A percentile compares a stretch with the other conserved stretches of the same genome.
Evolutionary conservation across 2,329 filamentous ascomycete species (phyloP).

Genomic region (Beauveria scarabaeidicola): DNA sequence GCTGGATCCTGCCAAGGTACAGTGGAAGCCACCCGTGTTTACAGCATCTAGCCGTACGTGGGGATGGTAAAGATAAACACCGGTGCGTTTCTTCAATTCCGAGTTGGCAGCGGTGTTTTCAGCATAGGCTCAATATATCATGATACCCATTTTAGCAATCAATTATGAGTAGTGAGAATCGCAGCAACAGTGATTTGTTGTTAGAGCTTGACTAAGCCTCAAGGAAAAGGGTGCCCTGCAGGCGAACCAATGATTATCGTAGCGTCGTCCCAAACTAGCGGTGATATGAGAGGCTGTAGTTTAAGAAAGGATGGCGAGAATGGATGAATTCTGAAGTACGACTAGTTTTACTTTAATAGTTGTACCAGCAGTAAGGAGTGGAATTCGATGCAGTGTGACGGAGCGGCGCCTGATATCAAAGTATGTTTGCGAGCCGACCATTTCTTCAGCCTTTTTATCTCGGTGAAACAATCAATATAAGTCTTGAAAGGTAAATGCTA

Average conservation of each 20-base stretch:
- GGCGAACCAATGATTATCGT: neutral
- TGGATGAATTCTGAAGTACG: too few species aligned
- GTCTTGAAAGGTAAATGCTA: too few species aligned
- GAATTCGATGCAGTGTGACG: too few species aligned
- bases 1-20: slow-evolving; percentile 70
- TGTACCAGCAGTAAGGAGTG: too few species aligned
- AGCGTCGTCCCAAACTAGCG: neutral
- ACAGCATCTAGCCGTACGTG: slow-evolving; percentile 83
- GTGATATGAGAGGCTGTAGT: neutral
- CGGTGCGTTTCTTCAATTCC: neutral
- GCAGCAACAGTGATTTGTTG: neutral
- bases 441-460: too few species aligned
- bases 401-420: too few species aligned
- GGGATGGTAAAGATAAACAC: slow-evolving; percentile 80
- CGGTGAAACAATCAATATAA: too few species aligned
- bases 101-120: neutral
- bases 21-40: slow-evolving; percentile 96
- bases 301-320: neutral
- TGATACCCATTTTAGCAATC: neutral
- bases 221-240: neutral
- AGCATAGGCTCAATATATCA: neutral
- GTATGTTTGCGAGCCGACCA: too few species aligned
- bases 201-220: neutral
- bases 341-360: too few species aligned
- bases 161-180: neutral